Percentiles rank a stretch among this genome's conserved stretches.
These are phyloP conservation scores for Cyclostephanos tholiformis DNA, from an alignment of 108 stramenopile species.

Conservation along the genomic window DNA sequence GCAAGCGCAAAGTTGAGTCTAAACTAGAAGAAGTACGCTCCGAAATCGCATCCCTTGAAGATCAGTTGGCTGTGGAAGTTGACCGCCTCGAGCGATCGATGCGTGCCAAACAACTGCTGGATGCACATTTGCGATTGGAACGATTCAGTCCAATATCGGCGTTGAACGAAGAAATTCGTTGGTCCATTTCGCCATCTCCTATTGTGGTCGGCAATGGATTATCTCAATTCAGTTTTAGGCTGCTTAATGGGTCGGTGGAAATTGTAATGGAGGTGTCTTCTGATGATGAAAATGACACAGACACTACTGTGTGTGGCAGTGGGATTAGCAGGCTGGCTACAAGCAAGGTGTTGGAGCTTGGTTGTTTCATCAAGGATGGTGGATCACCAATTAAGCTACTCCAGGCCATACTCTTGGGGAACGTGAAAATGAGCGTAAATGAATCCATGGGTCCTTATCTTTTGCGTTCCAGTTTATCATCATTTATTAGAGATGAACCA, in stretches of 20 bases:
- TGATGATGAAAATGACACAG: slow-evolving; percentile 4
- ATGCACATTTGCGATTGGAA: slow-evolving; percentile 32
- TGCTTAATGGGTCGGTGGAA: slow-evolving; percentile 44
- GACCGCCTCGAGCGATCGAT: slow-evolving; percentile 22
- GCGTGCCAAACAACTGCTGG: slow-evolving; percentile 21
- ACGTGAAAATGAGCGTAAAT: neutral
- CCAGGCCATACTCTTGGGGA: slow-evolving; percentile 39
- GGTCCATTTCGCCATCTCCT: slow-evolving; percentile 7
- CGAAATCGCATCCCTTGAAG: slow-evolving; percentile 24
- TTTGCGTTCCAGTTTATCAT: slow-evolving; percentile 30
- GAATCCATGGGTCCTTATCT: slow-evolving; percentile 16
- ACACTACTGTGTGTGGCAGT: neutral
- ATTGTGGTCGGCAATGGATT: slow-evolving; percentile 12
- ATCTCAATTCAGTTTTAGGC: slow-evolving; percentile 29
- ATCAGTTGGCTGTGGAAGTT: slow-evolving; percentile 28
- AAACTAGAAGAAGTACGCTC: neutral
- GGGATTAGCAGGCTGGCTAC: neutral
- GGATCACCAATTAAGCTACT: slow-evolving; percentile 33
- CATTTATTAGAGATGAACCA: slow-evolving; percentile 8
- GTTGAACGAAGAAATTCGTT: slow-evolving; percentile 24
- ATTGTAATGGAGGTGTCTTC: slow-evolving; percentile 28
- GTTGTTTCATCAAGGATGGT: slow-evolving; percentile 46
- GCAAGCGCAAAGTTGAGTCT: neutral
- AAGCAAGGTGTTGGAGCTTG: slow-evolving; percentile 2
- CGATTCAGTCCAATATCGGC: slow-evolving; percentile 20